Evolutionary conservation across 176 grass and related monocot genomes (phyloP).

Genomic region (Lolium rigidum): DNA sequence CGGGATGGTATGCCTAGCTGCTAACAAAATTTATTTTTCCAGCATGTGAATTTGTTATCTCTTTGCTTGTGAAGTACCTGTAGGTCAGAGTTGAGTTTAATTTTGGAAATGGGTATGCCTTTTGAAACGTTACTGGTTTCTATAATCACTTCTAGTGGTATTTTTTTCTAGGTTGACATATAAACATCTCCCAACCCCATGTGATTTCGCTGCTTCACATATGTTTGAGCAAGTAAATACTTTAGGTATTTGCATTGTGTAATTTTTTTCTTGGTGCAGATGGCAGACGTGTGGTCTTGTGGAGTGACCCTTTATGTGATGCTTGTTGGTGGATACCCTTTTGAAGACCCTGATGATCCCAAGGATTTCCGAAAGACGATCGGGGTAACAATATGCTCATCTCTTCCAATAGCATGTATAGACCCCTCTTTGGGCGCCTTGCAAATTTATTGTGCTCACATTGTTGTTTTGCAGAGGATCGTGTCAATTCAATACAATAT

Average conservation of each 20-base stretch:
- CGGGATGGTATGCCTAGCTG: constrained; percentile 17
- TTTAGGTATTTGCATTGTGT: constrained; percentile 6
- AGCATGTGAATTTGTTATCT: constrained; percentile 18
- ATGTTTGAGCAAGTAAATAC: background rate
- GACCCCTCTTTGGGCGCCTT: background rate
- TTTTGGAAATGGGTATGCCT: background rate
- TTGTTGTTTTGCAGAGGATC: constrained; percentile 62
- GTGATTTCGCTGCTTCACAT: background rate
- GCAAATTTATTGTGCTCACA: background rate
- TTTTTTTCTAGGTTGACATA: constrained; percentile 12
- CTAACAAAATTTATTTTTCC: constrained; percentile 26
- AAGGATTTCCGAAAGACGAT: constrained; percentile 84
- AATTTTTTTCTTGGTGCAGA: constrained; percentile 48
- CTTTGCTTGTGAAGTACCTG: background rate
- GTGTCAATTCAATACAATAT: constrained; percentile 80
- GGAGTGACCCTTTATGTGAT: constrained; percentile 84
- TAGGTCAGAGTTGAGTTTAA: background rate
- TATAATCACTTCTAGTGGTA: background rate
- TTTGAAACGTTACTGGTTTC: constrained; percentile 19
- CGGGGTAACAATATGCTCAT: constrained; percentile 45
- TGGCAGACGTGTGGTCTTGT: constrained; percentile 84
- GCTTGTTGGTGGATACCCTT: constrained; percentile 82
- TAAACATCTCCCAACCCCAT: constrained; percentile 1
- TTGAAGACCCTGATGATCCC: constrained; percentile 76
- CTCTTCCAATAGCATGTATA: background rate